phyloP scores from a whole-genome alignment of 2,329 filamentous ascomycete species.

The Ophiocordyceps camponoti-saundersi region DNA sequence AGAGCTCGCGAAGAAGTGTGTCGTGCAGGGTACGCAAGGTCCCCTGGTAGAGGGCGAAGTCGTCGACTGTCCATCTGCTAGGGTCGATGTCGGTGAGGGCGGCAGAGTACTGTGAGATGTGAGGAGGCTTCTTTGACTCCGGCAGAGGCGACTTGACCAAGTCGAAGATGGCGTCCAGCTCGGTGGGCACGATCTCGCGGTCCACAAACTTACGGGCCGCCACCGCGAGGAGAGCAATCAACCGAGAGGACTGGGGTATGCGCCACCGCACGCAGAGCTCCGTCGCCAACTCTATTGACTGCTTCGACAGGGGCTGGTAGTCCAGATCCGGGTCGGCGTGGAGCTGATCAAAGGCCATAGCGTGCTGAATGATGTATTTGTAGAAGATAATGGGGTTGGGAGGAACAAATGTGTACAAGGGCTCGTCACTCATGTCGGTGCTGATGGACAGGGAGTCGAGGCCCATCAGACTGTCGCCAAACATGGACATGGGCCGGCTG shows the following conservation, averaged over 20 bases:
- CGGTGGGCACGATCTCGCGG: conserved; percentile 64
- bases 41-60: conserved; percentile 56
- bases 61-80: conserved; percentile 50
- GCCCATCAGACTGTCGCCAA: conserved; percentile 41
- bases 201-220: conserved; percentile 72
- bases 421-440: conserved; percentile 38
- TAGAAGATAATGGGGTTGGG: conserved; percentile 70
- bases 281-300: conserved; percentile 66
- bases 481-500: conserved; percentile 30
- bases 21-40: conserved; percentile 63
- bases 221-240: conserved; percentile 72
- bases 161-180: conserved; percentile 69
- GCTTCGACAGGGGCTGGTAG: conserved; percentile 47
- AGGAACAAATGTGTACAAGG: conserved; percentile 78
- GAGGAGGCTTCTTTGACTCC: conserved; percentile 46
- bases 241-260: conserved; percentile 63
- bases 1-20: conserved; percentile 69
- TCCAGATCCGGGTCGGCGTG: conserved; percentile 34
- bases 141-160: conserved; percentile 57
- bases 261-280: conserved; percentile 83
- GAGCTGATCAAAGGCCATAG: conserved; percentile 47
- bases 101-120: conserved; percentile 32
- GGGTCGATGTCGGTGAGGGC: conserved; percentile 38
- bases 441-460: conserved; percentile 48
- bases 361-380: conserved; percentile 63